These are phyloP conservation scores for Bipolaris sorokiniana DNA, from an alignment of 2,329 filamentous ascomycete genomes.

Conservation along the genomic window DNA sequence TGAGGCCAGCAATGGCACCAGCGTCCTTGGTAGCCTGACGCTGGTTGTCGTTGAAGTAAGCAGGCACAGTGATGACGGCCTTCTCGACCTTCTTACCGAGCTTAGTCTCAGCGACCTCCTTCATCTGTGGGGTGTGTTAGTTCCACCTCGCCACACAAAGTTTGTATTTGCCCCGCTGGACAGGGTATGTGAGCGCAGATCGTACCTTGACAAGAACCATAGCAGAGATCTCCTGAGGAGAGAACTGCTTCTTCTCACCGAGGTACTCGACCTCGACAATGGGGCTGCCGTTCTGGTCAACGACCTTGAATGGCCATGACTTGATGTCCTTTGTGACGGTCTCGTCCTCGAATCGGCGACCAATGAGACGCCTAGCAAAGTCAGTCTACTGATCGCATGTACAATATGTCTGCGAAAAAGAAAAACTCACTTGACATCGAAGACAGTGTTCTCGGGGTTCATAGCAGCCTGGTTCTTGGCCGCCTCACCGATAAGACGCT, in stretches of 20 bases:
- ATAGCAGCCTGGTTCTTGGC: slow-evolving; percentile 99
- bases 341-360: slow-evolving; percentile 91
- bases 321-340: slow-evolving; percentile 99
- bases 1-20: slow-evolving; percentile 94
- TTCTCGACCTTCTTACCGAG: slow-evolving; percentile 99
- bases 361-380: slow-evolving; percentile 83
- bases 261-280: slow-evolving; percentile 96
- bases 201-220: slow-evolving; percentile 97
- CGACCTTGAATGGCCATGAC: slow-evolving; percentile 99
- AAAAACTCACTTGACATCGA: slow-evolving; percentile 92
- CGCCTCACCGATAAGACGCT: slow-evolving; percentile 98
- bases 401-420: neutral
- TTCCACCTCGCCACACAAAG: neutral
- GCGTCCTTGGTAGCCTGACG: slow-evolving; percentile 99
- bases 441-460: slow-evolving; percentile 98
- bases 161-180: neutral
- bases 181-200: slow-evolving; percentile 1
- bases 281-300: slow-evolving; percentile 86
- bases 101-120: slow-evolving; percentile 98
- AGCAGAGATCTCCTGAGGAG: slow-evolving; percentile 96
- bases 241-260: slow-evolving; percentile 93
- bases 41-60: slow-evolving; percentile 99
- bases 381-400: slow-evolving; percentile 36
- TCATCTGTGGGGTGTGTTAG: slow-evolving; percentile 71
- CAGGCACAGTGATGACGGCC: slow-evolving; percentile 97